phyloP scores from a whole-genome alignment of 495 filamentous ascomycete genomes.

The Hypomontagnella monticulosa region DNA sequence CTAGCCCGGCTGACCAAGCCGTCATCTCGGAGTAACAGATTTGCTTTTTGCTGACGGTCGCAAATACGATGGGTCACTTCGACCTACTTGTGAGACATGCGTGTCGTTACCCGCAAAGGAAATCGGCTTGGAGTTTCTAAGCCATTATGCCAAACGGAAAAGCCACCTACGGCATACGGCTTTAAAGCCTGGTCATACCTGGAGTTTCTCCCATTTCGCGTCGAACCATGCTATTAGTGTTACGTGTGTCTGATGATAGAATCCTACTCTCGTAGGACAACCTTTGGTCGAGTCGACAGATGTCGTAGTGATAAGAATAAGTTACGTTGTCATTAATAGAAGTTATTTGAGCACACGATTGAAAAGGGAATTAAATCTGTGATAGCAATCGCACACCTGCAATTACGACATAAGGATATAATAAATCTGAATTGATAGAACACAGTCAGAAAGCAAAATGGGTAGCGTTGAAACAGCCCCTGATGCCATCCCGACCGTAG shows the following conservation, averaged over 20 bases:
- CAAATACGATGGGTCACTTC: not conserved
- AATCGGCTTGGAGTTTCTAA: conserved; percentile 38
- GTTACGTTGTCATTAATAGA: conserved; percentile 7
- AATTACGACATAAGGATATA: not conserved
- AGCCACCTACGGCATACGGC: not conserved
- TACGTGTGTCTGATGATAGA: not conserved
- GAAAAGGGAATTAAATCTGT: not conserved
- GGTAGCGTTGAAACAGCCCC: conserved; percentile 30
- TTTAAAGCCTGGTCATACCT: conserved; percentile 18
- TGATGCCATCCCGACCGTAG: conserved; percentile 45
- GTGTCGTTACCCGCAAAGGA: not conserved
- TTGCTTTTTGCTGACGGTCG: not conserved
- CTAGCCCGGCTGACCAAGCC: not conserved
- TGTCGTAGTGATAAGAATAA: conserved; percentile 16
- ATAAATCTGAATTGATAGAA: conserved; percentile 2
- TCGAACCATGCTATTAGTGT: conserved; percentile 21
- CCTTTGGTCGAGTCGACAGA: conserved; percentile 13
- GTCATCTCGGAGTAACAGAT: conserved; percentile 25
- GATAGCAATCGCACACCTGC: not conserved
- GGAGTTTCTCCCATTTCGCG: conserved; percentile 33
- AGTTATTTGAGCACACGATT: not conserved
- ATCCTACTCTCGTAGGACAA: conserved; percentile 20
- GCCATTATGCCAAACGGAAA: not conserved
- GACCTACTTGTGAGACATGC: not conserved
- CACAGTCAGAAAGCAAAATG: conserved; percentile 24